Evolutionary conservation across 2,329 filamentous ascomycete species (phyloP).

Genomic region (Colletotrichum sp.): DNA sequence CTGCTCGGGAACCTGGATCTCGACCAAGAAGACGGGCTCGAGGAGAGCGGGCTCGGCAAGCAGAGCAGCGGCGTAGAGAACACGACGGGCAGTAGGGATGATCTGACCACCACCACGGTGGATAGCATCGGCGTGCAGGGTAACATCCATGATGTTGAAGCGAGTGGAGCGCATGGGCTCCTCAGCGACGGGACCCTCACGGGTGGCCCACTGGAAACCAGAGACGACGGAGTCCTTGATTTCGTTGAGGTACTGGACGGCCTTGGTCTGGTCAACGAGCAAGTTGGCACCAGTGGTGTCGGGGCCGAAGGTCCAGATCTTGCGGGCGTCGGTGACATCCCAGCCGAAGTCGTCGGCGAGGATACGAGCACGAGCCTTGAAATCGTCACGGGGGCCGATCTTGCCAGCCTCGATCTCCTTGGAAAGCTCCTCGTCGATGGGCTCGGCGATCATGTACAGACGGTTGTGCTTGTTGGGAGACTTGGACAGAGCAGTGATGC

Average conservation of each 20-base stretch:
- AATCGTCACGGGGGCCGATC: constrained; percentile 94
- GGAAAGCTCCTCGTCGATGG: constrained; percentile 89
- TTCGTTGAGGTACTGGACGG: constrained; percentile 99
- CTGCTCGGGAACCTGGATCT: constrained; percentile 98
- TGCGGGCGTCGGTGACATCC: constrained; percentile 99
- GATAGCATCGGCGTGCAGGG: constrained; percentile 98
- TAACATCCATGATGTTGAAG: constrained; percentile 99
- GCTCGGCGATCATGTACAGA: constrained; percentile 94
- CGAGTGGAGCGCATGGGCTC: constrained; percentile 97
- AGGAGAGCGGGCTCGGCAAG: constrained; percentile 90
- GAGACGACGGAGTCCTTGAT: constrained; percentile 99
- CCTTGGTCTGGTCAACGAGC: constrained; percentile 99
- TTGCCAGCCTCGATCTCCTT: constrained; percentile 90
- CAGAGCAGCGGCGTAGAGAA: constrained; percentile 90
- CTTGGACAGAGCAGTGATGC: constrained; percentile 97
- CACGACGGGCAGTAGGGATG: constrained; percentile 97
- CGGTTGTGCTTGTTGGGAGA: constrained; percentile 99
- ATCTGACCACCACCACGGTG: constrained; percentile 99
- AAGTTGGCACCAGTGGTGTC: constrained; percentile 98
- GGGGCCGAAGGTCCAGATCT: constrained; percentile 99
- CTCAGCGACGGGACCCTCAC: constrained; percentile 96
- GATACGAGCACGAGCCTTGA: constrained; percentile 97
- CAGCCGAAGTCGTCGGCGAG: constrained; percentile 97
- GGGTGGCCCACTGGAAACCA: constrained; percentile 99
- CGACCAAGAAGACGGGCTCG: constrained; percentile 98